phyloP scores from a whole-genome alignment of 495 filamentous ascomycete species.

The Aspergillus indologenus region DNA sequence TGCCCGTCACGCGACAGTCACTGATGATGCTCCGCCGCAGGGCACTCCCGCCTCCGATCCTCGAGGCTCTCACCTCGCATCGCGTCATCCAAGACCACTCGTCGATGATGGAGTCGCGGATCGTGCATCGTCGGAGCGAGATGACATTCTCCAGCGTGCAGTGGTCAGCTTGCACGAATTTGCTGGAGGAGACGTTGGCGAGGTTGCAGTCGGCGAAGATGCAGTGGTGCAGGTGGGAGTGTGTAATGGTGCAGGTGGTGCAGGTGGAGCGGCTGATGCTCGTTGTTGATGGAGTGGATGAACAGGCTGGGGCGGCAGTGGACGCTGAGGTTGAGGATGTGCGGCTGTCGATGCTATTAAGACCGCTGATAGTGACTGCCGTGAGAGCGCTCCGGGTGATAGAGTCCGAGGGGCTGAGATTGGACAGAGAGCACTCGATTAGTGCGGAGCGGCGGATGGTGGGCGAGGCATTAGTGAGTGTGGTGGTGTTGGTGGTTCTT shows the following conservation, averaged over 20 bases:
- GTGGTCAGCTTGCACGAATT: slow-evolving; percentile 11
- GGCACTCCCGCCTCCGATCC: slow-evolving; percentile 20
- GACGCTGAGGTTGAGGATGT: neutral
- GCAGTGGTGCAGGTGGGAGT: slow-evolving; percentile 16
- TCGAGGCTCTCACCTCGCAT: slow-evolving; percentile 17
- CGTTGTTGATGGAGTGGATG: slow-evolving; percentile 3
- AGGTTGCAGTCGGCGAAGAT: slow-evolving; percentile 20
- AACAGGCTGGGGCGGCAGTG: neutral
- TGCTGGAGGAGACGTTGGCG: slow-evolving; percentile 11
- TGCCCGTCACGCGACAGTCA: slow-evolving; percentile 13
- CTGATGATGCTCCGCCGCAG: slow-evolving; percentile 16
- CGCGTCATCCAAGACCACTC: slow-evolving; percentile 17
- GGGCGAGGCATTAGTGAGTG: slow-evolving; percentile 14
- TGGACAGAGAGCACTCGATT: slow-evolving; percentile 16
- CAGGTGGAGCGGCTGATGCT: slow-evolving; percentile 23
- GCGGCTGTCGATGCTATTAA: neutral
- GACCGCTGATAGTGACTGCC: slow-evolving; percentile 5
- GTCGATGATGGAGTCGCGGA: slow-evolving; percentile 21
- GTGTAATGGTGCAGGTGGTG: slow-evolving; percentile 21
- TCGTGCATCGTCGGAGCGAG: slow-evolving; percentile 18
- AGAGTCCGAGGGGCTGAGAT: slow-evolving; percentile 15
- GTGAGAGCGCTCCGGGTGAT: slow-evolving; percentile 16
- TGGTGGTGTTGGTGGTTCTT: slow-evolving; percentile 5
- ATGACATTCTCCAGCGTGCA: slow-evolving; percentile 19
- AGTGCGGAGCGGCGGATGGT: slow-evolving; percentile 22